Conservation (phyloP, 2,329 filamentous ascomycete genomes). For the Basipetospora chlamydospora region DNA sequence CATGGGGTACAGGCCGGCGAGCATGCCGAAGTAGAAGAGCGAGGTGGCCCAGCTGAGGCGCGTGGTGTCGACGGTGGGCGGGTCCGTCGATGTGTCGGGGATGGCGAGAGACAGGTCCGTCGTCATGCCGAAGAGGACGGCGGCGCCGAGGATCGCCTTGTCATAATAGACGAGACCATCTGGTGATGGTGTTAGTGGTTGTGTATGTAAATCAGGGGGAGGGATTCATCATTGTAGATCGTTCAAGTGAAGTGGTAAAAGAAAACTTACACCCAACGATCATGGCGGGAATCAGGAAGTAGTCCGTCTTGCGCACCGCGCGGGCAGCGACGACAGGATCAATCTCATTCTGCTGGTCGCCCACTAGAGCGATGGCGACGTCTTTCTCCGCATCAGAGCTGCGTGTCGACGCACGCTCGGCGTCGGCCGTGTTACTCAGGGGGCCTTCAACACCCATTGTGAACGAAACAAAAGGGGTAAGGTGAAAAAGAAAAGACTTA, state of each 20-base stretch:
- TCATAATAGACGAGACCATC: conserved; percentile 29
- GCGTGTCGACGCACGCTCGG: conserved; percentile 8
- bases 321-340: conserved; percentile 39
- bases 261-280: conserved; percentile 31
- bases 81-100: conserved; percentile 24
- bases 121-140: conserved; percentile 65
- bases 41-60: conserved; percentile 65
- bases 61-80: conserved; percentile 47
- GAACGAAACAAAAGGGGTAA: no score
- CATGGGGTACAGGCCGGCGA: conserved; percentile 60
- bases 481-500: no score
- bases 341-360: conserved; percentile 36
- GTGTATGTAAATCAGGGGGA: not conserved
- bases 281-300: conserved; percentile 55
- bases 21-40: conserved; percentile 69
- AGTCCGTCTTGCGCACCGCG: conserved; percentile 52
- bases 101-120: conserved; percentile 47
- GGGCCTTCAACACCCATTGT: no score
- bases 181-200: conserved; percentile 7
- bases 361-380: conserved; percentile 43
- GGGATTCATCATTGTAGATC: not conserved
- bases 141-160: conserved; percentile 58
- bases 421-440: no score
- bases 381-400: conserved; percentile 25
- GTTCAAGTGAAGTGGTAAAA: no score